These are phyloP conservation scores for Eragrostis tef DNA, from an alignment of 202 grass and related monocot species.

Conservation along the genomic window DNA sequence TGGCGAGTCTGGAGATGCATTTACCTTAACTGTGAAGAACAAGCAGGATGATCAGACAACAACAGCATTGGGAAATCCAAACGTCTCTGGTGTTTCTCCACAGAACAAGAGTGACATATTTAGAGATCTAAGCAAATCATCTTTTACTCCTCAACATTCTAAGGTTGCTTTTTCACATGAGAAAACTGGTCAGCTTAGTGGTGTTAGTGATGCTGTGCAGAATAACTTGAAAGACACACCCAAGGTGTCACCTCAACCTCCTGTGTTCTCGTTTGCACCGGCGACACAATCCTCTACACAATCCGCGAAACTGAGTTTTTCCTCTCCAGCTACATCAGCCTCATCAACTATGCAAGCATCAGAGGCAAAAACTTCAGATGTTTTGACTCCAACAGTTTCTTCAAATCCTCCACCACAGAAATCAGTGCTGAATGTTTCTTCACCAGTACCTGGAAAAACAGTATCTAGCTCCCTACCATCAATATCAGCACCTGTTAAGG, in stretches of 20 bases:
- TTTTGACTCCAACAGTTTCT: slow-evolving; percentile 53
- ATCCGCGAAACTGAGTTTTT: slow-evolving; percentile 33
- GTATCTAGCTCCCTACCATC: slow-evolving; percentile 50
- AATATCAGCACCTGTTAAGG: slow-evolving; percentile 37
- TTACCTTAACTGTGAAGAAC: slow-evolving; percentile 50
- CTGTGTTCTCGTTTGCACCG: slow-evolving; percentile 37
- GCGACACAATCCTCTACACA: slow-evolving; percentile 34
- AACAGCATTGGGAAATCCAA: slow-evolving; percentile 47
- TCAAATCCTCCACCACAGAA: slow-evolving; percentile 42
- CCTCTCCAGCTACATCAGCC: slow-evolving; percentile 41
- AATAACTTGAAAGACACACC: slow-evolving; percentile 49
- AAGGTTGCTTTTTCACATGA: slow-evolving; percentile 43
- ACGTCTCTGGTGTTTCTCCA: slow-evolving; percentile 32
- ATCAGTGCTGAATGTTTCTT: slow-evolving; percentile 35
- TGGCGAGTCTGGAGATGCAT: slow-evolving; percentile 49
- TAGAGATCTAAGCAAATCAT: slow-evolving; percentile 53
- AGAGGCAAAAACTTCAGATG: slow-evolving; percentile 38
- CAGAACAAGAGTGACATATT: slow-evolving; percentile 51
- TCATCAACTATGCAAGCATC: slow-evolving; percentile 47
- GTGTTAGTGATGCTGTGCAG: slow-evolving; percentile 28
- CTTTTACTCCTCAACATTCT: slow-evolving; percentile 57
- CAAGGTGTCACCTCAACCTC: slow-evolving; percentile 47
- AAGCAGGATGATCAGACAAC: slow-evolving; percentile 41
- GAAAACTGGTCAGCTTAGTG: slow-evolving; percentile 45
- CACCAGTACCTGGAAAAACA: slow-evolving; percentile 33